Conservation (phyloP, 495 filamentous ascomycete genomes). For the Lophiostoma macrostomum region DNA sequence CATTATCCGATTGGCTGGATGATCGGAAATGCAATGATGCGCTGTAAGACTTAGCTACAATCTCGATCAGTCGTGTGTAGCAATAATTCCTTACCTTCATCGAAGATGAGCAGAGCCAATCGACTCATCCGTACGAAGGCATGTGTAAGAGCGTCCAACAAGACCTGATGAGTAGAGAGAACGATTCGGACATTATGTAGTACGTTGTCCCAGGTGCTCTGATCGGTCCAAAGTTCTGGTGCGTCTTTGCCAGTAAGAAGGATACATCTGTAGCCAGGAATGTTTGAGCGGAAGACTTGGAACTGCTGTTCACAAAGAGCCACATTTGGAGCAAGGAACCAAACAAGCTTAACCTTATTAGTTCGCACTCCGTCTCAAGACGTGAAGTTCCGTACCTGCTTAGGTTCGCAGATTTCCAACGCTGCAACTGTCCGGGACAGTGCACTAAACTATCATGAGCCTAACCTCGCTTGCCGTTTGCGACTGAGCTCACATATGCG, state of each 20-base stretch:
- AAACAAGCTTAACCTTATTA: slow-evolving; percentile 58
- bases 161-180: slow-evolving; percentile 72
- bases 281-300: slow-evolving; percentile 57
- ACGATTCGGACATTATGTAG: slow-evolving; percentile 67
- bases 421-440: slow-evolving; percentile 72
- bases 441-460: slow-evolving; percentile 52
- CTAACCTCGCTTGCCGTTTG: background rate
- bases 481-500: slow-evolving; percentile 63
- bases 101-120: slow-evolving; percentile 74
- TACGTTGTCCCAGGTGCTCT: slow-evolving; percentile 68
- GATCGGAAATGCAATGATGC: slow-evolving; percentile 62
- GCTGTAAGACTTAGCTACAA: slow-evolving; percentile 45
- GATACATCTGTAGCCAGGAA: slow-evolving; percentile 60
- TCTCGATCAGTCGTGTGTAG: background rate
- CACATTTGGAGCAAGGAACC: slow-evolving; percentile 84
- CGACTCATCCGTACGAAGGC: slow-evolving; percentile 69
- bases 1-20: slow-evolving; percentile 79
- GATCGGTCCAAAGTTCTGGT: slow-evolving; percentile 72
- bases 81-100: slow-evolving; percentile 65
- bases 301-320: slow-evolving; percentile 72
- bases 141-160: slow-evolving; percentile 76
- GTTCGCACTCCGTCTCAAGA: background rate
- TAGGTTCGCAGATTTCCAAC: slow-evolving; percentile 57
- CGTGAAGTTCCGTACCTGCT: slow-evolving; percentile 52
- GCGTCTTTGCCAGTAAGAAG: slow-evolving; percentile 66